phyloP scores from a whole-genome alignment of 1,284 basidiomycete genomes.

The Athelia psychrophila region DNA sequence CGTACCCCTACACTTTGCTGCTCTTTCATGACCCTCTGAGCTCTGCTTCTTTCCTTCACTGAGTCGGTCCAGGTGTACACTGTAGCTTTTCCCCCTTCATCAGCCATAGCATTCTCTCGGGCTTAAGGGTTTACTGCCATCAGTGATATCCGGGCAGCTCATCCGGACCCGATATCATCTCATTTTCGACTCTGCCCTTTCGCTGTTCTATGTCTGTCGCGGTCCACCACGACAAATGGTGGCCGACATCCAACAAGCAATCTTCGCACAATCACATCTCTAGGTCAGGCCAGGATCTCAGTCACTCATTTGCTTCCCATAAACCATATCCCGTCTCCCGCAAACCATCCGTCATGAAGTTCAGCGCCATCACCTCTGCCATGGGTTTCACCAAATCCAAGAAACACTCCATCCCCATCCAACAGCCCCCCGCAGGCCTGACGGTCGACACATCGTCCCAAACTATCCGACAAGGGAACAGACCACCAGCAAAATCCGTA shows the following conservation, averaged over 20 bases:
- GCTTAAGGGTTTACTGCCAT: too few species aligned
- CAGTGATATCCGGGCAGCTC: too few species aligned
- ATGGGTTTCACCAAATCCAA: slow-evolving; percentile 60
- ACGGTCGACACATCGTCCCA: slow-evolving; percentile 22
- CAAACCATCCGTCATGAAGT: slow-evolving; percentile 37
- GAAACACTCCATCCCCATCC: slow-evolving; percentile 52
- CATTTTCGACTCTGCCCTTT: too few species aligned
- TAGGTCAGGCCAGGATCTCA: slow-evolving; percentile 8
- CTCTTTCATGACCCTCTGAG: too few species aligned
- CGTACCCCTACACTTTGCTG: too few species aligned
- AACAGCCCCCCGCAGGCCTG: slow-evolving; percentile 38
- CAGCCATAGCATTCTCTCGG: too few species aligned
- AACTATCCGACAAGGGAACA: slow-evolving; percentile 26
- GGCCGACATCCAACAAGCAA: slow-evolving; percentile 27
- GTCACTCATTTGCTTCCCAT: slow-evolving; percentile 23
- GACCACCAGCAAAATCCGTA: slow-evolving; percentile 48
- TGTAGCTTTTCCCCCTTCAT: too few species aligned
- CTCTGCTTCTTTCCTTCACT: too few species aligned
- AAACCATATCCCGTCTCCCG: slow-evolving; percentile 19
- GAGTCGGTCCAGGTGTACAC: too few species aligned
- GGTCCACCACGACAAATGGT: slow-evolving; percentile 23
- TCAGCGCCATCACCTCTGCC: slow-evolving; percentile 54
- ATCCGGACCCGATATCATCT: too few species aligned
- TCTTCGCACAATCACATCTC: slow-evolving; percentile 7
- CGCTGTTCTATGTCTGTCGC: slow-evolving; percentile 19